These are phyloP conservation scores for Candida jianshihensis DNA, from an alignment of 805 yeast genomes.

Conservation along the genomic window DNA sequence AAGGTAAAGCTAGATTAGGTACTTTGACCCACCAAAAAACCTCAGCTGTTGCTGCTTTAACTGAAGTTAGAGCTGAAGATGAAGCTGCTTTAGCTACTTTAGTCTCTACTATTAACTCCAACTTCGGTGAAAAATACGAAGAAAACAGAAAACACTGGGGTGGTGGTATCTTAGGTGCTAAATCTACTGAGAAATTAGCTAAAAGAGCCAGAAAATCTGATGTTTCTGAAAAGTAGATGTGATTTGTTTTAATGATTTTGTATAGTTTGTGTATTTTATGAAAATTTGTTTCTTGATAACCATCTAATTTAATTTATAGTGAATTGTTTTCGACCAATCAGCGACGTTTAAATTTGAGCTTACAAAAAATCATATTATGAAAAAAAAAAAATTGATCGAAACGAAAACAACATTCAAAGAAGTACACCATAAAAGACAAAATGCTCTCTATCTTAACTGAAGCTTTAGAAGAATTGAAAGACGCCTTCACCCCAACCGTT, in stretches of 20 bases:
- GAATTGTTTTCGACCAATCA: no score
- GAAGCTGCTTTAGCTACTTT: conserved; percentile 91
- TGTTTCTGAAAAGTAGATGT: conserved; percentile 9
- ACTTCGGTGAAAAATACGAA: conserved; percentile 91
- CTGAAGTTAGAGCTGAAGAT: conserved; percentile 92
- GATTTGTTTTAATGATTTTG: neutral
- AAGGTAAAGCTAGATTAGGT: conserved; percentile 98
- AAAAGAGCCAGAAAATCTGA: conserved; percentile 19
- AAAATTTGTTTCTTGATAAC: no score
- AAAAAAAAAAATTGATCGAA: conserved; percentile 1
- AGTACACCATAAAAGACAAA: neutral
- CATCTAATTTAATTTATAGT: no score
- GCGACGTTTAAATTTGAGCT: no score
- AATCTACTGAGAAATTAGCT: conserved; percentile 76
- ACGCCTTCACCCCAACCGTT: conserved; percentile 67
- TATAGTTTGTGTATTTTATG: neutral
- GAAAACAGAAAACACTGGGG: conserved; percentile 99
- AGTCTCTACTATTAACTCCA: conserved; percentile 86
- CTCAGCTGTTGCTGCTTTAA: conserved; percentile 94
- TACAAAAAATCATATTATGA: conserved; percentile 10
- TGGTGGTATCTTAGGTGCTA: conserved; percentile 97
- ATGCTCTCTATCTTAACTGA: conserved; percentile 33
- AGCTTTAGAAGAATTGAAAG: conserved; percentile 60
- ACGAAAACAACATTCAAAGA: conserved; percentile 2
- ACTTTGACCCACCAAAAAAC: conserved; percentile 96